Conservation (phyloP, 768 basidiomycete genomes). For the Lactifluus pinguis region DNA sequence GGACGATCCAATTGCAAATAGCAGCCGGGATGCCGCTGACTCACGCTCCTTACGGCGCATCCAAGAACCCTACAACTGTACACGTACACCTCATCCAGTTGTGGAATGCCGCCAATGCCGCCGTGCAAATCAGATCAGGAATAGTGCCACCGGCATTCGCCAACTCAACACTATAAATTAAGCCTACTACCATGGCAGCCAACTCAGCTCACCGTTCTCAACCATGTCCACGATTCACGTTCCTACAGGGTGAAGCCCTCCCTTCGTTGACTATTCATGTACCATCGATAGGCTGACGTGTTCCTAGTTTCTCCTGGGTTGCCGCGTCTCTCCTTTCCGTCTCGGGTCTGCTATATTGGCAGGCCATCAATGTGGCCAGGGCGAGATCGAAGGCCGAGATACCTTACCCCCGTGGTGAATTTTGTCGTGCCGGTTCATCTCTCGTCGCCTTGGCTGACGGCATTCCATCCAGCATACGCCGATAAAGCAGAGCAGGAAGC, state of each 20-base stretch:
- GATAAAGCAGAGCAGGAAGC: constrained; percentile 50
- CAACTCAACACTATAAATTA: background rate
- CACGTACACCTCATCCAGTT: no score
- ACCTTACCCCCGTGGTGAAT: constrained; percentile 57
- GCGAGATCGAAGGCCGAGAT: constrained; percentile 48
- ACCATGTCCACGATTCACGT: constrained; percentile 14
- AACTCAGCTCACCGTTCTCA: background rate
- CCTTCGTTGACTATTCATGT: background rate
- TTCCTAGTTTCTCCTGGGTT: constrained; percentile 36
- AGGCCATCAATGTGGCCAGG: constrained; percentile 32
- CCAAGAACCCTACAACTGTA: no score
- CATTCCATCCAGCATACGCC: constrained; percentile 48
- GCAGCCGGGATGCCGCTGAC: background rate
- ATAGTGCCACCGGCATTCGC: no score
- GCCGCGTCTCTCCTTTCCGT: constrained; percentile 46
- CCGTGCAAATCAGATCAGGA: no score
- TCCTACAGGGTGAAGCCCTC: constrained; percentile 13
- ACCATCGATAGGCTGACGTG: background rate
- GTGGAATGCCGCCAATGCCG: no score
- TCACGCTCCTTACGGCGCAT: background rate
- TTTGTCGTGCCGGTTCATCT: no score
- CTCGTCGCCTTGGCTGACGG: background rate
- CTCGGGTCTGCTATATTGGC: constrained; percentile 42
- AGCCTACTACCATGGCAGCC: background rate
- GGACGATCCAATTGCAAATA: background rate